A percentile compares a stretch with the other conserved stretches of the same genome.
These are phyloP conservation scores for Coemansia sp. DNA, from an alignment of 192 early-diverging fungal genomes.

Conservation along the genomic window DNA sequence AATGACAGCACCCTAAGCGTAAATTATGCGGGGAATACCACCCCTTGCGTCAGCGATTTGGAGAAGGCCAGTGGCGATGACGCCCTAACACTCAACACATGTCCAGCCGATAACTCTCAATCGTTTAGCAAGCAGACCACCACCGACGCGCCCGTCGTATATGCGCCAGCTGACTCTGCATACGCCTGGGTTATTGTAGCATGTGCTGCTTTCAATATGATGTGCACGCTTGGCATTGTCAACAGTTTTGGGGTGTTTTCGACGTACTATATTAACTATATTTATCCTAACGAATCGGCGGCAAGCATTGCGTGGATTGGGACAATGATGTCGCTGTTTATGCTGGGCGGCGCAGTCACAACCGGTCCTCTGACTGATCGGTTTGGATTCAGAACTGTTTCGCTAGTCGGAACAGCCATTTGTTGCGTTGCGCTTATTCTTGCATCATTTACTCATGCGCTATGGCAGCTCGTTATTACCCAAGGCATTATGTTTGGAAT, in stretches of 20 bases:
- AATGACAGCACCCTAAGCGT: conserved; percentile 8
- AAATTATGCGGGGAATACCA: background rate
- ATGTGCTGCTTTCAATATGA: conserved; percentile 25
- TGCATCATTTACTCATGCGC: conserved; percentile 30
- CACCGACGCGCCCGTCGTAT: background rate
- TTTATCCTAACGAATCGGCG: conserved; percentile 22
- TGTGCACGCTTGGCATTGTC: conserved; percentile 35
- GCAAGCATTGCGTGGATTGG: conserved; percentile 44
- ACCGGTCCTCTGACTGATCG: conserved; percentile 37
- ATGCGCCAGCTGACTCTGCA: conserved; percentile 11
- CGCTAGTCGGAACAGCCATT: conserved; percentile 19
- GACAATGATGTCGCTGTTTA: conserved; percentile 29
- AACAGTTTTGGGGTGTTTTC: conserved; percentile 48
- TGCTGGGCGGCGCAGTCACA: conserved; percentile 30
- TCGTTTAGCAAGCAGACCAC: background rate
- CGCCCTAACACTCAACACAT: background rate
- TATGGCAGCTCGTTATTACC: conserved; percentile 71
- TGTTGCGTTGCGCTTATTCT: conserved; percentile 23
- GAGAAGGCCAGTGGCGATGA: background rate
- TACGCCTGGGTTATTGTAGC: conserved; percentile 47
- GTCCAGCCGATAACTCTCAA: background rate
- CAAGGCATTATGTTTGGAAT: conserved; percentile 75
- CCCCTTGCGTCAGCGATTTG: background rate
- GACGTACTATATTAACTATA: conserved; percentile 41
- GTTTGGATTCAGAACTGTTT: conserved; percentile 27